Percentiles rank a stretch among this genome's conserved stretches.
phyloP scores from a whole-genome alignment of 371 early-diverging fungal species.

The Massospora cicadina region DNA sequence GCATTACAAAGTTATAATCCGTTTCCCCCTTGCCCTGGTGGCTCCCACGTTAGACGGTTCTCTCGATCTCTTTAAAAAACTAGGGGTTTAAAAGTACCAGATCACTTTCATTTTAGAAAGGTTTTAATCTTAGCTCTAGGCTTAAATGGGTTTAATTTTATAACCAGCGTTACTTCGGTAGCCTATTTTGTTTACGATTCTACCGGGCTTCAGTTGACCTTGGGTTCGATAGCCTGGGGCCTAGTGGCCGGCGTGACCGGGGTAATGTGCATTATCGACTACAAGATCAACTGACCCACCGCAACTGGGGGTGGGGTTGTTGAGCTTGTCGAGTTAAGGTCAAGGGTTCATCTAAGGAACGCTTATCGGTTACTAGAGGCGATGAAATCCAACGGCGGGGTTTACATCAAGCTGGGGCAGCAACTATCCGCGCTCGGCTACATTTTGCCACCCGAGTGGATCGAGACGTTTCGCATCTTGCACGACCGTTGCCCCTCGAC shows the following conservation, averaged over 20 bases:
- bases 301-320: background rate
- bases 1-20: too few species aligned
- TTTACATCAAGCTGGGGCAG: slow-evolving; percentile 86
- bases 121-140: background rate
- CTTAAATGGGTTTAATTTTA: background rate
- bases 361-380: slow-evolving; percentile 38
- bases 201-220: background rate
- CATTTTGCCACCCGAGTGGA: slow-evolving; percentile 79
- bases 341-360: slow-evolving; percentile 22
- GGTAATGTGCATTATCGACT: background rate
- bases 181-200: background rate
- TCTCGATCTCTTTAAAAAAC: too few species aligned
- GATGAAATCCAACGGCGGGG: slow-evolving; percentile 52
- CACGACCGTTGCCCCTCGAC: slow-evolving; percentile 75
- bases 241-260: background rate
- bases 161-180: background rate
- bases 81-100: too few species aligned
- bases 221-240: background rate
- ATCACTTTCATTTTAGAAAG: too few species aligned
- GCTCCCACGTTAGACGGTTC: too few species aligned
- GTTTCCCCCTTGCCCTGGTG: too few species aligned
- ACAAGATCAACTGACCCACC: background rate
- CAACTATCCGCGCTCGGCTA: slow-evolving; percentile 72
- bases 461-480: slow-evolving; percentile 57
- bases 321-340: background rate